Evolutionary conservation across 78 protist genomes (phyloP).

Genomic region (Dictyostelium discoideum): dicty_2.7 NC_007091.3:2754501-2755000

Average conservation of each 20-base stretch:
- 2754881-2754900: neutral
- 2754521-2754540: neutral
- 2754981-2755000: neutral
- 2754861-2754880: neutral
- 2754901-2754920: neutral
- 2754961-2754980: neutral
- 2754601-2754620: no score
- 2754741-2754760: neutral
- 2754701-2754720: neutral
- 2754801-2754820: neutral
- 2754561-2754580: neutral
- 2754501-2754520: neutral
- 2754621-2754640: no score
- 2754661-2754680: neutral
- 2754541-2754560: neutral
- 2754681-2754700: neutral
- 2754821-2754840: neutral
- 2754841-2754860: neutral
- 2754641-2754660: no score
- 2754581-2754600: no score
- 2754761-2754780: neutral
- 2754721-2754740: neutral
- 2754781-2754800: neutral
- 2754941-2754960: no score
- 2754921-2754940: neutral